Percentiles rank a stretch among this genome's conserved stretches.
phyloP scores from a whole-genome alignment of 2,329 filamentous ascomycete species.

The Hymenoscyphus occultus region DNA sequence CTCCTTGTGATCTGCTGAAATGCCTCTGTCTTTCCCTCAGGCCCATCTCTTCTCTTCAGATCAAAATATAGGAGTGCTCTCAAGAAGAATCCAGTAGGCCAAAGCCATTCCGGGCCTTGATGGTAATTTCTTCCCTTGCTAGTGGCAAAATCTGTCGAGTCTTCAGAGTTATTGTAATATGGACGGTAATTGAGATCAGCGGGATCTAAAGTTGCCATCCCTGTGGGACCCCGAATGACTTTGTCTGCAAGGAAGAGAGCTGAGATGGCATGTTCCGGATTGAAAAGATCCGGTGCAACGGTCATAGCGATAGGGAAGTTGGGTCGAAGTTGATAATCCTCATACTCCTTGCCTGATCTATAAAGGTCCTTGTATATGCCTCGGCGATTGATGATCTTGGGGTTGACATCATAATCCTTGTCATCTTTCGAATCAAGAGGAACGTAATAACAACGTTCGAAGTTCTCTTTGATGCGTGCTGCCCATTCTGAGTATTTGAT shows the following conservation, averaged over 20 bases:
- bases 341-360: constrained; percentile 88
- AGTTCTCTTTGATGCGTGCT: constrained; percentile 73
- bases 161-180: constrained; percentile 92
- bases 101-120: constrained; percentile 96
- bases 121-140: constrained; percentile 97
- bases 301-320: constrained; percentile 97
- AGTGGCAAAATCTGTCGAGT: constrained; percentile 86
- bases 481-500: constrained; percentile 81
- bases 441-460: constrained; percentile 90
- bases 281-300: constrained; percentile 85
- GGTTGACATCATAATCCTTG: constrained; percentile 73
- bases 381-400: constrained; percentile 76
- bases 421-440: constrained; percentile 70
- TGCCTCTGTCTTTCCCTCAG: constrained; percentile 73
- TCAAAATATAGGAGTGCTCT: constrained; percentile 90
- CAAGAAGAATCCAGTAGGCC: constrained; percentile 95
- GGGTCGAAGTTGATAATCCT: constrained; percentile 92
- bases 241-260: constrained; percentile 79
- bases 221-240: constrained; percentile 77
- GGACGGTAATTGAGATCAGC: constrained; percentile 89
- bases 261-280: constrained; percentile 70
- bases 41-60: constrained; percentile 63
- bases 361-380: constrained; percentile 99
- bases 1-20: constrained; percentile 92
- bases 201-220: constrained; percentile 95